Conservation (phyloP, 768 basidiomycete genomes). For the Boletus rubescentipes region DNA sequence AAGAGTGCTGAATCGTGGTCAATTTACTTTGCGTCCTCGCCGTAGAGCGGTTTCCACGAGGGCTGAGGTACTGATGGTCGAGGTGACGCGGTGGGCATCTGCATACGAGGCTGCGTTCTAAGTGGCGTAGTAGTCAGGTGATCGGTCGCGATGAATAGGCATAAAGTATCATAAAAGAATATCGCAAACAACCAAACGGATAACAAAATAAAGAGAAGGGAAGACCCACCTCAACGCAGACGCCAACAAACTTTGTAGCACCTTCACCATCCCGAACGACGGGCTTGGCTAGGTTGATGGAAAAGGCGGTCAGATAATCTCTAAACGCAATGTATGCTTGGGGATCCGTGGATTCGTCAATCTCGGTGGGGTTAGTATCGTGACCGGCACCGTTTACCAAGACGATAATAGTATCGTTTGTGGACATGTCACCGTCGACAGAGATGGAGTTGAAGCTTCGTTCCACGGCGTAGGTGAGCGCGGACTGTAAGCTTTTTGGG, state of each 20-base stretch:
- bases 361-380: constrained; percentile 47
- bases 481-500: constrained; percentile 77
- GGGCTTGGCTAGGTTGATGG: constrained; percentile 86
- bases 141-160: neutral
- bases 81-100: constrained; percentile 89
- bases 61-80: constrained; percentile 88
- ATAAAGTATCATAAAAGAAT: neutral
- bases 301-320: constrained; percentile 80
- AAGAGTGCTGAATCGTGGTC: neutral
- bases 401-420: constrained; percentile 90
- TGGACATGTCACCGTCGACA: constrained; percentile 98
- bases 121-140: constrained; percentile 8
- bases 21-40: constrained; percentile 89
- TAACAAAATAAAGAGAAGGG: neutral
- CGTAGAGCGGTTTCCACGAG: constrained; percentile 97
- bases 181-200: neutral
- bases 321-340: constrained; percentile 72
- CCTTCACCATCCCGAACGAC: constrained; percentile 99
- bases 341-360: constrained; percentile 63
- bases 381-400: constrained; percentile 90
- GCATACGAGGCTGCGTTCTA: constrained; percentile 79
- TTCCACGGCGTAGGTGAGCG: constrained; percentile 89
- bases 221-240: constrained; percentile 75
- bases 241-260: constrained; percentile 95
- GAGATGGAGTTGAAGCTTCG: constrained; percentile 96